Percentiles rank a stretch among this genome's conserved stretches.
Evolutionary conservation across 805 yeast species (phyloP).

Genomic region (Komagataella populi): DNA sequence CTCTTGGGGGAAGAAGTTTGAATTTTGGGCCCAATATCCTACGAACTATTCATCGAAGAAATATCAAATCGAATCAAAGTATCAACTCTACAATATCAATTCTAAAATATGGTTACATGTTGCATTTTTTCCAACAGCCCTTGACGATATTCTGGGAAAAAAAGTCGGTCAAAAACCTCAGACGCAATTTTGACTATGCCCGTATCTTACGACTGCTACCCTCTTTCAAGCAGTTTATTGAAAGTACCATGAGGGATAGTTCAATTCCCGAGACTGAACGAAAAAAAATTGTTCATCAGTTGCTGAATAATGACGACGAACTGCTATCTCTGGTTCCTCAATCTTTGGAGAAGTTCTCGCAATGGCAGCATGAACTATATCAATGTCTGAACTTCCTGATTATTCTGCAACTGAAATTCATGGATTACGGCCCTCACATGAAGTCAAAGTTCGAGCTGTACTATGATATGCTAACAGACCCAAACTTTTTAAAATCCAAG

Average conservation of each 20-base stretch:
- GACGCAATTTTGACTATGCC: background rate
- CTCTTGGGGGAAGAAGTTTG: background rate
- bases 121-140: conserved; percentile 20
- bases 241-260: conserved; percentile 2
- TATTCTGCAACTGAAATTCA: background rate
- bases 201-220: background rate
- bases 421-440: background rate
- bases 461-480: background rate
- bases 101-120: conserved; percentile 19
- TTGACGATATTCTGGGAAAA: conserved; percentile 17
- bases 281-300: conserved; percentile 6
- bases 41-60: background rate
- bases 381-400: background rate
- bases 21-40: background rate
- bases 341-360: background rate
- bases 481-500: background rate
- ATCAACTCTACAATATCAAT: conserved; percentile 6
- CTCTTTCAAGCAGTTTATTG: background rate
- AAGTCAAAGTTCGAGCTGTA: background rate
- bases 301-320: background rate
- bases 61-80: background rate
- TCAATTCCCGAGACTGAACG: conserved; percentile 1
- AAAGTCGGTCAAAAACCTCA: background rate
- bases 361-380: background rate
- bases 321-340: background rate